These are phyloP conservation scores for Xylariaceae sp. DNA, from an alignment of 2,329 filamentous ascomycete genomes.

Conservation along the genomic window DNA sequence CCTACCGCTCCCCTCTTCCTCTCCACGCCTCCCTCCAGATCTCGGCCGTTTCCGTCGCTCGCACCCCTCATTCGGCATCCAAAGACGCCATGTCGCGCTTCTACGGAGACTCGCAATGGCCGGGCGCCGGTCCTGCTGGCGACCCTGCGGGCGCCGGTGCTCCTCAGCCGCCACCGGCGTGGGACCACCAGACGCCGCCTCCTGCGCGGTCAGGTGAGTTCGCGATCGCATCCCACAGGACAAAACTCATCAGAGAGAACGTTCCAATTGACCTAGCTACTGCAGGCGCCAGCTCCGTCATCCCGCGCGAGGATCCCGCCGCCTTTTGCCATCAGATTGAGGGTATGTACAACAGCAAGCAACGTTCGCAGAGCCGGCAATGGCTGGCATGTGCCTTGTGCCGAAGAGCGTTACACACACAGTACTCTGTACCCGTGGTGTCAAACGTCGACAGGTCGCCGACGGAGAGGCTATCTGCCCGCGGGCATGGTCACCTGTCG, in stretches of 20 bases:
- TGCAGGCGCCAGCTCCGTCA: conserved; percentile 66
- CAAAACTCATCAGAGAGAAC: neutral
- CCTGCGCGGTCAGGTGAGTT: conserved; percentile 60
- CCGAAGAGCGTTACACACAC: too few species aligned
- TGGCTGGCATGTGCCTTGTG: too few species aligned
- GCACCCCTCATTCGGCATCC: neutral
- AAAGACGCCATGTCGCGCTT: conserved; percentile 25
- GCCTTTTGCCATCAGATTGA: conserved; percentile 86
- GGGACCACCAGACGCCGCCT: conserved; percentile 66
- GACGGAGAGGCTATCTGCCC: too few species aligned
- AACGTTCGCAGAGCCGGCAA: too few species aligned
- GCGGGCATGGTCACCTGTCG: too few species aligned
- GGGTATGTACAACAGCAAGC: conserved; percentile 60
- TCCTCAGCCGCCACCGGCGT: conserved; percentile 47
- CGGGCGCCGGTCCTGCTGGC: conserved; percentile 31
- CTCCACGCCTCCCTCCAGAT: neutral
- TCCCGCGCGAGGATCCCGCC: conserved; percentile 63
- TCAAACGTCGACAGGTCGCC: too few species aligned
- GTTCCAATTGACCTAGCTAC: conserved; percentile 16
- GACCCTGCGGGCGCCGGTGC: too few species aligned
- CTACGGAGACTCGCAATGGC: conserved; percentile 28
- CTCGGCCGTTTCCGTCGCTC: neutral
- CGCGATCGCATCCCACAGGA: neutral
- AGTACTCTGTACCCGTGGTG: too few species aligned
- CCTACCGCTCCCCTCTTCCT: neutral